These are phyloP conservation scores for Metschnikowia peoriensis DNA, from an alignment of 805 yeast species.

Conservation along the genomic window DNA sequence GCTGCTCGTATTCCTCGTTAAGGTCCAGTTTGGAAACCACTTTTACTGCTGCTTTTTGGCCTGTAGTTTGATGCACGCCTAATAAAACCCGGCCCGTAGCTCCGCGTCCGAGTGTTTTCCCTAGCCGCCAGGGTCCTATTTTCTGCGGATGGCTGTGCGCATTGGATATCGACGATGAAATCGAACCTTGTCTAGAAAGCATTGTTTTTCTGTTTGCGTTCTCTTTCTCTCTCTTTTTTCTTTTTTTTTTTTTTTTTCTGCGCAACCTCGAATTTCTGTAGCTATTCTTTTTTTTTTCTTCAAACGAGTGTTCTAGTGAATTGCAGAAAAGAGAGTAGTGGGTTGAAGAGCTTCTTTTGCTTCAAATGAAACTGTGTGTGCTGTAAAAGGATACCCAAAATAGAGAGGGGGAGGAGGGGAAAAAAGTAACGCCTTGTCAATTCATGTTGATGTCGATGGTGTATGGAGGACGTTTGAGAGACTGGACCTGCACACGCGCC, in stretches of 20 bases:
- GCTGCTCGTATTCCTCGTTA: slow-evolving; percentile 33
- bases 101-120: slow-evolving; percentile 77
- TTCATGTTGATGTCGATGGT: slow-evolving; percentile 7
- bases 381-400: not conserved
- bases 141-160: slow-evolving; percentile 45
- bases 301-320: not conserved
- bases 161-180: slow-evolving; percentile 53
- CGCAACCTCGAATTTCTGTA: not conserved
- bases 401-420: not conserved
- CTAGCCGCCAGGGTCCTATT: slow-evolving; percentile 83
- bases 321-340: too few species aligned
- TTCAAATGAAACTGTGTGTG: not conserved
- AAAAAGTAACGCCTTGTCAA: not conserved
- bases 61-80: slow-evolving; percentile 66
- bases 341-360: not conserved
- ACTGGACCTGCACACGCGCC: not conserved
- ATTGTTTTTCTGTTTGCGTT: slow-evolving; percentile 1
- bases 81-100: slow-evolving; percentile 78
- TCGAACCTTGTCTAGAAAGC: slow-evolving; percentile 56
- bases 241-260: too few species aligned
- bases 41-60: slow-evolving; percentile 80
- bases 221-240: not conserved
- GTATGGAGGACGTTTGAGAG: not conserved
- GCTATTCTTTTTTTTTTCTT: not conserved
- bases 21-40: slow-evolving; percentile 69